Percentiles rank a stretch among this genome's conserved stretches.
These are phyloP conservation scores for Quercus engelmannii DNA, from an alignment of 306 rosid species.

Conservation along the genomic window DNA sequence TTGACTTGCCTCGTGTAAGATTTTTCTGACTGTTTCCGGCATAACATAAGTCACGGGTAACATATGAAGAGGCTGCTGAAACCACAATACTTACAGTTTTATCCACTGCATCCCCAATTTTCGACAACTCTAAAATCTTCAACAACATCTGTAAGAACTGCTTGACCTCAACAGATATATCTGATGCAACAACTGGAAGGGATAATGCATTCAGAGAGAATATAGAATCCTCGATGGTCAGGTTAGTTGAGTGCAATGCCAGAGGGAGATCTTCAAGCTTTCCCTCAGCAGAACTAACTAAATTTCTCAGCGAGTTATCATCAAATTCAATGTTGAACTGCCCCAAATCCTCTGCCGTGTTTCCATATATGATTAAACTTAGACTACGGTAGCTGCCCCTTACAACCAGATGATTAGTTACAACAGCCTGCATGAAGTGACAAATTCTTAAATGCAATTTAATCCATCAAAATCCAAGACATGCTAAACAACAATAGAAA, in stretches of 20 bases:
- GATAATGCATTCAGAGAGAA: constrained; percentile 60
- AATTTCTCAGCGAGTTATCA: constrained; percentile 84
- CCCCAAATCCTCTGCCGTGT: constrained; percentile 96
- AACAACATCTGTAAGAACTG: constrained; percentile 63
- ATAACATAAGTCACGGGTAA: constrained; percentile 40
- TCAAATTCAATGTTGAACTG: constrained; percentile 89
- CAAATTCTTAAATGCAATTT: constrained; percentile 1
- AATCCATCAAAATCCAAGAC: constrained; percentile 9
- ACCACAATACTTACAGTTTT: constrained; percentile 62
- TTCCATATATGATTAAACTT: constrained; percentile 90
- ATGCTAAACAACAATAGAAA: neutral
- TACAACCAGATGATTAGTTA: constrained; percentile 91
- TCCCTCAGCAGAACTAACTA: constrained; percentile 78
- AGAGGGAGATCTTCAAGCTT: constrained; percentile 90
- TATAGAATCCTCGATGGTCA: constrained; percentile 54
- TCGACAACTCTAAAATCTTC: constrained; percentile 62
- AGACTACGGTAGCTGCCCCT: constrained; percentile 98
- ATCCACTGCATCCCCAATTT: constrained; percentile 55
- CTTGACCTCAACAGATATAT: constrained; percentile 69
- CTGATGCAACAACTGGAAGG: constrained; percentile 57
- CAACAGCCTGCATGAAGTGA: constrained; percentile 73
- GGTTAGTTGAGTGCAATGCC: constrained; percentile 64
- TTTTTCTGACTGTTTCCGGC: constrained; percentile 38
- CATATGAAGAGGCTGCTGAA: constrained; percentile 68
- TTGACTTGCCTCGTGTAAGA: constrained; percentile 37